These are phyloP conservation scores for Periglandula ipomoeae DNA, from an alignment of 2,329 filamentous ascomycete species.

Conservation along the genomic window DNA sequence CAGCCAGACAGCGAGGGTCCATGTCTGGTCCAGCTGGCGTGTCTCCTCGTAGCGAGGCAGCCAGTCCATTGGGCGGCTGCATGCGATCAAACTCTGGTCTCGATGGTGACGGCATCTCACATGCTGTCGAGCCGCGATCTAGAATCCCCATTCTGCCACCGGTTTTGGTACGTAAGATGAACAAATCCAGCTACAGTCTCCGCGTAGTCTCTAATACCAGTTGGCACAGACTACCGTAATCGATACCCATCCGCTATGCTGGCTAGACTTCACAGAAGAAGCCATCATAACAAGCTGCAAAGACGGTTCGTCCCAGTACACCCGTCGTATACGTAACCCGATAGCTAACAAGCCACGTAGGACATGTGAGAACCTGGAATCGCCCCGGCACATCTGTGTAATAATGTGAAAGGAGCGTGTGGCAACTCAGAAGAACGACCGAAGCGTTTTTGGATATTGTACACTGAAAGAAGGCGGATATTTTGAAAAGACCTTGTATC, in stretches of 20 bases:
- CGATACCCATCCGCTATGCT: constrained; percentile 78
- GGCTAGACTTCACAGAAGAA: constrained; percentile 89
- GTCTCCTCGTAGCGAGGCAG: constrained; percentile 51
- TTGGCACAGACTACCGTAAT: constrained; percentile 61
- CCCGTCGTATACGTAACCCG: constrained; percentile 3
- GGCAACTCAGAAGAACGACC: neutral
- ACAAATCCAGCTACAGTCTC: neutral
- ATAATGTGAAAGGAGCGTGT: neutral
- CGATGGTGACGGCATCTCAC: constrained; percentile 55
- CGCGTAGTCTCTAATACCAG: neutral
- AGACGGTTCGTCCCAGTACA: constrained; percentile 55
- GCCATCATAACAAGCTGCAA: constrained; percentile 89
- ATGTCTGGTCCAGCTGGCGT: constrained; percentile 40
- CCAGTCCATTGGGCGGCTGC: constrained; percentile 47
- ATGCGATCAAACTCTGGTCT: constrained; percentile 63
- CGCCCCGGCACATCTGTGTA: constrained; percentile 35
- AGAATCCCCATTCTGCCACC: constrained; percentile 81
- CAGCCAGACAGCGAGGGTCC: constrained; percentile 36
- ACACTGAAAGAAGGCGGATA: no score
- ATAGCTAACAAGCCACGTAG: constrained; percentile 30
- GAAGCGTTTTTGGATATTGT: neutral
- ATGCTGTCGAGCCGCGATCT: constrained; percentile 76
- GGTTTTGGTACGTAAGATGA: constrained; percentile 60
- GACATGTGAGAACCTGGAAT: constrained; percentile 68
- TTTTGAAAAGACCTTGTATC: no score